Percentiles rank a stretch among this genome's conserved stretches.
These are phyloP conservation scores for Exophiala alcalophila DNA, from an alignment of 2,329 filamentous ascomycete genomes.

Conservation along the genomic window DNA sequence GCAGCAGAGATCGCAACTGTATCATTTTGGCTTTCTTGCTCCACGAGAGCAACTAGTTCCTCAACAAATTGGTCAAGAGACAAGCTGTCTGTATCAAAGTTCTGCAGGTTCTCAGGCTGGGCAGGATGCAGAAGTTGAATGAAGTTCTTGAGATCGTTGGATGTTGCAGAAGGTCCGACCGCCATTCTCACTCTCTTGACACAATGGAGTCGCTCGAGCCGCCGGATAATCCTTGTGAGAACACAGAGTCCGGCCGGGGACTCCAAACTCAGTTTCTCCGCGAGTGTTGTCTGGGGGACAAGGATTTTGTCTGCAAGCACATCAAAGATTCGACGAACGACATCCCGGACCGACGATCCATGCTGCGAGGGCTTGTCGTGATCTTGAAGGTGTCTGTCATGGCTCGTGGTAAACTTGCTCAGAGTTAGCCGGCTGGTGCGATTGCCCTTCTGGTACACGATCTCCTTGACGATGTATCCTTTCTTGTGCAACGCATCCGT, in stretches of 20 bases:
- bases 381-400: conserved; percentile 8
- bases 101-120: conserved; percentile 38
- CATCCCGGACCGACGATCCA: conserved; percentile 18
- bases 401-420: conserved; percentile 51
- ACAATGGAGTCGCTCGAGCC: conserved; percentile 46
- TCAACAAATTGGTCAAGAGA: conserved; percentile 14
- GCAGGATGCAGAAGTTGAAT: conserved; percentile 45
- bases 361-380: conserved; percentile 2
- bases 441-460: conserved; percentile 47
- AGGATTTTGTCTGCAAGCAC: conserved; percentile 13
- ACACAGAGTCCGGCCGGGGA: conserved; percentile 28
- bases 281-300: conserved; percentile 16
- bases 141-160: conserved; percentile 40
- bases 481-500: conserved; percentile 56
- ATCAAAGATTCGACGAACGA: conserved; percentile 24
- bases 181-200: conserved; percentile 44
- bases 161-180: conserved; percentile 40
- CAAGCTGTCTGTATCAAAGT: conserved; percentile 37
- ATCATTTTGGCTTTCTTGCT: conserved; percentile 8
- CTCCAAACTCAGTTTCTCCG: conserved; percentile 13
- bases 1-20: conserved; percentile 25
- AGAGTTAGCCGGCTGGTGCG: conserved; percentile 58
- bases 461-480: conserved; percentile 60
- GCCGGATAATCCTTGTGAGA: conserved; percentile 43
- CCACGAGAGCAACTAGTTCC: conserved; percentile 22